Evolutionary conservation across 441 rosid genomes (phyloP).

Genomic region (Adansonia grandidieri): DNA sequence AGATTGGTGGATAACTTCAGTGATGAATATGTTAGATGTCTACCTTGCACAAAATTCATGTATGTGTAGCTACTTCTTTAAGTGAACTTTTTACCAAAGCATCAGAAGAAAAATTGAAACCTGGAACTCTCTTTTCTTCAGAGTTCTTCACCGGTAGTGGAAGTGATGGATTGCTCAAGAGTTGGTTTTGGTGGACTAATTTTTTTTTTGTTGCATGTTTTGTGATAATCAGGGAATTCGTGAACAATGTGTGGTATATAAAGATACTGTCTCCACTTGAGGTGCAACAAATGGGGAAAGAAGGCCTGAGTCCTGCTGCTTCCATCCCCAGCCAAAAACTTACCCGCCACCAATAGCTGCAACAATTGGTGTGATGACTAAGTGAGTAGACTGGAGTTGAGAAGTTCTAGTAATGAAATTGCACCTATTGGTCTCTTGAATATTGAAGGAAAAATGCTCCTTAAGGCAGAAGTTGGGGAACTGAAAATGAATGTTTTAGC

Average conservation of each 20-base stretch:
- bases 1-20: too few relatives aligned
- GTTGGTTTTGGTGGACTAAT: not conserved
- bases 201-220: not conserved
- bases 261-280: conserved; percentile 90
- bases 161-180: not conserved
- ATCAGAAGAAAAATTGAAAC: too few relatives aligned
- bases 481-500: not conserved
- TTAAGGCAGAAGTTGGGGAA: not conserved
- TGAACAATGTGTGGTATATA: conserved; percentile 91
- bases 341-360: conserved; percentile 33
- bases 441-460: conserved; percentile 42
- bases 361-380: conserved; percentile 66
- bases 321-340: conserved; percentile 74
- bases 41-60: not conserved
- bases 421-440: conserved; percentile 79
- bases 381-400: conserved; percentile 68
- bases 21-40: not conserved
- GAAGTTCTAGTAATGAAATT: conserved; percentile 65
- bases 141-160: not conserved
- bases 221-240: conserved; percentile 73
- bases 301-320: conserved; percentile 73
- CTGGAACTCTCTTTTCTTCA: not conserved
- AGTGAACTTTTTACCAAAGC: too few relatives aligned
- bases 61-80: not conserved
- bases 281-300: conserved; percentile 92